Evolutionary conservation across 2,329 filamentous ascomycete species (phyloP).

Genomic region (Pseudogymnoascus pannorum): DNA sequence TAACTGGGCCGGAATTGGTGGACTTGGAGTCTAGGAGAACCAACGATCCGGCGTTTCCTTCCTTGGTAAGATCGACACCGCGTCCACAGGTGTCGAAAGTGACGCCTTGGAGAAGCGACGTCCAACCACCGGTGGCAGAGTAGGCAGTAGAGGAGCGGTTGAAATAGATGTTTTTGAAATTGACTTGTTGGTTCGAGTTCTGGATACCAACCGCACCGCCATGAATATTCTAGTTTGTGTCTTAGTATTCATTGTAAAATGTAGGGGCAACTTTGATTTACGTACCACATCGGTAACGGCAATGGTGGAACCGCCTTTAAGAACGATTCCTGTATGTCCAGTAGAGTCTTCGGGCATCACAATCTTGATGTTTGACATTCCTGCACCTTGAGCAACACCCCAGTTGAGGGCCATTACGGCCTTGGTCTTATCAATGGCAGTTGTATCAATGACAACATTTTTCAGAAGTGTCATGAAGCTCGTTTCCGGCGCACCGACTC

Average conservation of each 20-base stretch:
- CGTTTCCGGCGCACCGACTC: conserved; percentile 23
- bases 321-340: conserved; percentile 30
- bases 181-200: conserved; percentile 60
- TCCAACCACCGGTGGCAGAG: background rate
- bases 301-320: conserved; percentile 27
- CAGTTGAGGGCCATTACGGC: conserved; percentile 32
- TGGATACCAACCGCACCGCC: conserved; percentile 42
- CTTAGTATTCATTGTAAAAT: background rate
- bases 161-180: conserved; percentile 3
- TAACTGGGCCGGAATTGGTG: background rate
- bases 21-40: conserved; percentile 3
- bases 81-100: conserved; percentile 23
- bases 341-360: conserved; percentile 30
- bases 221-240: conserved; percentile 23
- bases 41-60: background rate
- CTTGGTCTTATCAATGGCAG: conserved; percentile 21
- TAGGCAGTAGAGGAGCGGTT: background rate
- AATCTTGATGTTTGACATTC: conserved; percentile 33
- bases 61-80: conserved; percentile 19
- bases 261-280: background rate
- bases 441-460: conserved; percentile 34
- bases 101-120: conserved; percentile 7
- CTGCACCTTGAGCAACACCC: conserved; percentile 33
- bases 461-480: conserved; percentile 33
- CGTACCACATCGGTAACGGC: background rate